phyloP scores from a whole-genome alignment of 2,329 filamentous ascomycete genomes.

The Clonostachys rhizophaga region DNA sequence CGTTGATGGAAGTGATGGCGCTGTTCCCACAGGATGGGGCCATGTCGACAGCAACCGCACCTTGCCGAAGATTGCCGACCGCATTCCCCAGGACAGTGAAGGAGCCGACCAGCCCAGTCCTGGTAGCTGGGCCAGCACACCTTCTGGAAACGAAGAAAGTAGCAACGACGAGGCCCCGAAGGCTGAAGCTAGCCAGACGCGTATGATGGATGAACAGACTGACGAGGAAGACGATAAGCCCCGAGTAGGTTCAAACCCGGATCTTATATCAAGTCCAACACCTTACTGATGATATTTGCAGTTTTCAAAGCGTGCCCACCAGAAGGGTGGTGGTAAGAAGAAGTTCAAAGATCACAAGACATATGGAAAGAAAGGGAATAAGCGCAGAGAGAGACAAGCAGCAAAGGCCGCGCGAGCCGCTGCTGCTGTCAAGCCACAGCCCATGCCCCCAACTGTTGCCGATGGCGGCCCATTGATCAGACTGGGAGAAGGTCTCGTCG shows the following conservation, averaged over 20 bases:
- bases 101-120: conserved; percentile 32
- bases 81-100: conserved; percentile 41
- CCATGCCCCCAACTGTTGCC: conserved; percentile 28
- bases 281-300: conserved; percentile 3
- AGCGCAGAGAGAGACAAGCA: conserved; percentile 37
- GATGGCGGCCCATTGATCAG: conserved; percentile 64
- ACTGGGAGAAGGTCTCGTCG: conserved; percentile 77
- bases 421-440: conserved; percentile 21
- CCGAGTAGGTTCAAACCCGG: conserved; percentile 1
- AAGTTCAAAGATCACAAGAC: conserved; percentile 39
- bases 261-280: neutral
- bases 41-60: conserved; percentile 49
- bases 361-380: conserved; percentile 44
- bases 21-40: conserved; percentile 68
- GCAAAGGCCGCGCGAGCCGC: conserved; percentile 22
- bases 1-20: conserved; percentile 41
- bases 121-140: conserved; percentile 38
- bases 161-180: conserved; percentile 43
- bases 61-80: conserved; percentile 47
- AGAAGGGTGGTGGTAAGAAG: conserved; percentile 32
- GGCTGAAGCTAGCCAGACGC: conserved; percentile 30
- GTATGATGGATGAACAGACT: conserved; percentile 55
- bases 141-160: conserved; percentile 45
- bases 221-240: conserved; percentile 41
- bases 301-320: conserved; percentile 10